A percentile compares a stretch with the other conserved stretches of the same genome.
Evolutionary conservation across 441 rosid species (phyloP).

Genomic region (Aleurites moluccanus): DNA sequence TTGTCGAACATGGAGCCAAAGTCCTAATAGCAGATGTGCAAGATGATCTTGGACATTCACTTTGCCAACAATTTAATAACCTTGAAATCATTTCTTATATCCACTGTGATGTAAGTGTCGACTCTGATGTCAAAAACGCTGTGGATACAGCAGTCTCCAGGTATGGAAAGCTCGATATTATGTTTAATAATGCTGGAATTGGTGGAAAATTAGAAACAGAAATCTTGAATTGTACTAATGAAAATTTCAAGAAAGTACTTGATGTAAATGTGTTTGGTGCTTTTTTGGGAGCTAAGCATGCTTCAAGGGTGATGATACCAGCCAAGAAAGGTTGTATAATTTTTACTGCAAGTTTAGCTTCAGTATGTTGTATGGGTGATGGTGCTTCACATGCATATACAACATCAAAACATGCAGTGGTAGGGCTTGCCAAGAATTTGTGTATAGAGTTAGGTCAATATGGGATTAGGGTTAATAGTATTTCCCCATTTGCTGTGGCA

Average conservation of each 20-base stretch:
- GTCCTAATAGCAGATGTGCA: too few species aligned
- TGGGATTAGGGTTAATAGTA: too few species aligned
- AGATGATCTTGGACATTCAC: too few species aligned
- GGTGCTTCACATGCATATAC: too few species aligned
- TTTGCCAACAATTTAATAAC: too few species aligned
- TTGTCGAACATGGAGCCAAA: too few species aligned
- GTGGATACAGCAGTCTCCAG: constrained; percentile 25
- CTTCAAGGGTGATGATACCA: constrained; percentile 50
- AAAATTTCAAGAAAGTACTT: constrained; percentile 34
- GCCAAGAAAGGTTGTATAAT: constrained; percentile 36
- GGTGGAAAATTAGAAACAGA: neutral
- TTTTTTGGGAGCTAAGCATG: constrained; percentile 42
- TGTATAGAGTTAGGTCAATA: too few species aligned
- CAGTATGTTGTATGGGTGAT: constrained; percentile 11
- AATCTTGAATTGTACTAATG: too few species aligned
- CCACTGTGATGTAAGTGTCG: constrained; percentile 37
- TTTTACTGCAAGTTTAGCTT: constrained; percentile 35
- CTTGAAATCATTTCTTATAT: too few species aligned
- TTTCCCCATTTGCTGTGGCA: too few species aligned
- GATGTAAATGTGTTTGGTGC: constrained; percentile 35
- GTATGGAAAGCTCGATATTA: constrained; percentile 45
- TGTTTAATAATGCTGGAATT: constrained; percentile 48
- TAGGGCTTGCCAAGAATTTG: too few species aligned
- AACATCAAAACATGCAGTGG: too few species aligned
- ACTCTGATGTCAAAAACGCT: constrained; percentile 27